Evolutionary conservation across 83 land plant genomes (phyloP).

Genomic region (Diphasiastrum complanatum): DNA sequence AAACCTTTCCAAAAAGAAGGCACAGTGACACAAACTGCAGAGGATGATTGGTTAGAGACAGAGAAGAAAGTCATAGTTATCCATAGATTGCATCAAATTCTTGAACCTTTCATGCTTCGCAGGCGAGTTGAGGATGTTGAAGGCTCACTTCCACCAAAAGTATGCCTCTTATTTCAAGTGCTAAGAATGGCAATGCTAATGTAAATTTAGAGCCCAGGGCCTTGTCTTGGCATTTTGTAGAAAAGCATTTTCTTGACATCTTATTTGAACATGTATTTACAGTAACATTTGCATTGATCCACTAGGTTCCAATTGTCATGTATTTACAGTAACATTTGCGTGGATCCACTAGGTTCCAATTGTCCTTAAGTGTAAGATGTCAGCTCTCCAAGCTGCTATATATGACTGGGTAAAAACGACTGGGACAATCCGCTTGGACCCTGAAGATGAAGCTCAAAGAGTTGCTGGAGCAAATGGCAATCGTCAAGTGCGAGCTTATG

Average conservation of each 20-base stretch:
- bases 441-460: conserved; percentile 72
- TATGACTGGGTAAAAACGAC: conserved; percentile 99
- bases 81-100: conserved; percentile 93
- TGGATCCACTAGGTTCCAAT: conserved; percentile 94
- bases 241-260: too few species aligned
- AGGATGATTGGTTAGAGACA: conserved; percentile 99
- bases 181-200: too few species aligned
- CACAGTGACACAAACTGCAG: conserved; percentile 46
- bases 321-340: too few species aligned
- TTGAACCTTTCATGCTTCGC: conserved; percentile 98
- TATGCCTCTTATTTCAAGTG: too few species aligned
- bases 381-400: conserved; percentile 83
- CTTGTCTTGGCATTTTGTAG: too few species aligned
- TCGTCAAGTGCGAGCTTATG: conserved; percentile 76
- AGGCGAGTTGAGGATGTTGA: conserved; percentile 99
- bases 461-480: conserved; percentile 51
- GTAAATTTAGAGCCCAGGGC: too few species aligned
- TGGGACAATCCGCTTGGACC: conserved; percentile 89
- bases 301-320: too few species aligned
- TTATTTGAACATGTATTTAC: too few species aligned
- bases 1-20: conserved; percentile 94
- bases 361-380: conserved; percentile 91
- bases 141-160: conserved; percentile 98
- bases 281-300: too few species aligned
- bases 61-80: conserved; percentile 98